These are phyloP conservation scores for Ceratocystis eucalypticola DNA, from an alignment of 2,329 filamentous ascomycete genomes.

Conservation along the genomic window DNA sequence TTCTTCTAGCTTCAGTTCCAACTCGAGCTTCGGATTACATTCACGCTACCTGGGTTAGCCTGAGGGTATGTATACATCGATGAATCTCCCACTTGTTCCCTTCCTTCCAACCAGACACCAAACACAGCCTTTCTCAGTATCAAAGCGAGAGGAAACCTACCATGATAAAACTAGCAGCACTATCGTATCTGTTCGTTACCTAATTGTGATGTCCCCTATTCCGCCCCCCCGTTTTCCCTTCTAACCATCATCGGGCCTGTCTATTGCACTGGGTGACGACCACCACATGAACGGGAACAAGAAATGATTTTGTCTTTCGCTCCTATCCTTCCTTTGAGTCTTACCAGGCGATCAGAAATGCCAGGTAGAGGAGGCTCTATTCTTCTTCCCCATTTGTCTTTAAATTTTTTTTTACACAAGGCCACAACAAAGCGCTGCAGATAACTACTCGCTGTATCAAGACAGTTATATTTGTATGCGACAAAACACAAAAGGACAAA, in stretches of 20 bases:
- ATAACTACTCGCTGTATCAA: too few relatives aligned
- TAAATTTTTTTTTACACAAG: background rate
- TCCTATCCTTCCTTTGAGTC: background rate
- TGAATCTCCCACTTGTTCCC: background rate
- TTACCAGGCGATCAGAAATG: background rate
- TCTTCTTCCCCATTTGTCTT: background rate
- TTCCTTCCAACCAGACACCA: background rate
- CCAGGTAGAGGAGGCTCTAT: too few relatives aligned
- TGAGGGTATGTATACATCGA: background rate
- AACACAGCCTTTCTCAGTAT: background rate
- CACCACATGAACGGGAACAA: background rate
- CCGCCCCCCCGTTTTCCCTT: background rate
- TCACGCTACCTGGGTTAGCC: background rate
- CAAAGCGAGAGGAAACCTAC: background rate
- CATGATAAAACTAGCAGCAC: conserved; percentile 7
- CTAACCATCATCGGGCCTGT: conserved; percentile 3
- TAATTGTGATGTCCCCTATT: background rate
- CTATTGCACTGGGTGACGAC: background rate
- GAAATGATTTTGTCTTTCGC: background rate
- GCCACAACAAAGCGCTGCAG: background rate
- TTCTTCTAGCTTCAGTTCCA: background rate
- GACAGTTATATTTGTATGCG: too few relatives aligned
- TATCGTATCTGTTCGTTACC: conserved; percentile 2
- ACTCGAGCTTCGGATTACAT: background rate
- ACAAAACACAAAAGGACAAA: background rate